A percentile compares a stretch with the other conserved stretches of the same genome.
Conservation (phyloP, 805 yeast species). For the Pichia eremophila region DNA sequence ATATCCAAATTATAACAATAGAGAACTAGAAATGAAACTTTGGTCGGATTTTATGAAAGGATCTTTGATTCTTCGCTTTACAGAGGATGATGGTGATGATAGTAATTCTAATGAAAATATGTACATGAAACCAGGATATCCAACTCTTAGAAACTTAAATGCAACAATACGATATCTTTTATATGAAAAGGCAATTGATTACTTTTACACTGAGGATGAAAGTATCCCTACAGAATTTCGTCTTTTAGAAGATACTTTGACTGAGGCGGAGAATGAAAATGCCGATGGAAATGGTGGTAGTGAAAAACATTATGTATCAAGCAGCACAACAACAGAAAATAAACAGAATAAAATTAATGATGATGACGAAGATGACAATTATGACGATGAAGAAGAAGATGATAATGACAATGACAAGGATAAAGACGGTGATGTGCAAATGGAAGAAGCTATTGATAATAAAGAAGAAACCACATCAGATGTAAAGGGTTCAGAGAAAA, state of each 20-base stretch:
- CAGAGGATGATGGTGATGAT: constrained; percentile 14
- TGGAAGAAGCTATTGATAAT: constrained; percentile 3
- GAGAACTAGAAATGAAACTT: constrained; percentile 11
- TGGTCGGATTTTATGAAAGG: constrained; percentile 44
- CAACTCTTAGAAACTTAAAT: constrained; percentile 46
- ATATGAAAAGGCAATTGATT: constrained; percentile 63
- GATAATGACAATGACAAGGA: constrained; percentile 13
- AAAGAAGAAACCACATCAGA: background rate
- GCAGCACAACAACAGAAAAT: background rate
- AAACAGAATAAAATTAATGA: constrained; percentile 21
- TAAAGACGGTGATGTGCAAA: constrained; percentile 5
- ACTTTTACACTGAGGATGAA: constrained; percentile 12
- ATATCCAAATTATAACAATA: constrained; percentile 18
- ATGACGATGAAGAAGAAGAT: constrained; percentile 22
- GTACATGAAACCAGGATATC: constrained; percentile 37
- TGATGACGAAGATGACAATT: constrained; percentile 10
- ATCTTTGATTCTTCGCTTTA: constrained; percentile 23
- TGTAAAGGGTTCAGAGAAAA: background rate
- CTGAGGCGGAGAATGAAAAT: constrained; percentile 9
- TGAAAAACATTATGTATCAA: background rate
- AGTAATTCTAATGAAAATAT: constrained; percentile 25
- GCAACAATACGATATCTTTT: constrained; percentile 47
- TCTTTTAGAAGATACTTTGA: constrained; percentile 24
- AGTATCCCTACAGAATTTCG: constrained; percentile 13
- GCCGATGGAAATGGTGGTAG: background rate